Conservation (phyloP, 352 stramenopile genomes). For the Globisporangium nagaii region DNA sequence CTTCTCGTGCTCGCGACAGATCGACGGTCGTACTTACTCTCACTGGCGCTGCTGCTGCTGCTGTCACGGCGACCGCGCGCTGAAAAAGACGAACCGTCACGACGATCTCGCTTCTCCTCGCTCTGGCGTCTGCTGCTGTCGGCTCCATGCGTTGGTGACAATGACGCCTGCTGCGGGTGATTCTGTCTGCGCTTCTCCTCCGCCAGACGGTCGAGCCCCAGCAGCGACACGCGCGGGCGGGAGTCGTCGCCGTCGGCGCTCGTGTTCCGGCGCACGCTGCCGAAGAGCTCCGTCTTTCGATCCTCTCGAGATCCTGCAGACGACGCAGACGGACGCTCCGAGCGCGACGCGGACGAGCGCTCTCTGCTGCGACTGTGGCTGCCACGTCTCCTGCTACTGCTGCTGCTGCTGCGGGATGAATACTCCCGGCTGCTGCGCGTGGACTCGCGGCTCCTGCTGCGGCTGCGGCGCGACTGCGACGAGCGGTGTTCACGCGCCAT, state of each 20-base stretch:
- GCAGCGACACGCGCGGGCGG: slow-evolving; percentile 21
- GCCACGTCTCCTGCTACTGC: slow-evolving; percentile 1
- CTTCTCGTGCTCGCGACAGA: slow-evolving; percentile 15
- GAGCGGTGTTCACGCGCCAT: slow-evolving; percentile 17
- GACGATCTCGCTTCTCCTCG: background rate
- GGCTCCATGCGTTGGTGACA: background rate
- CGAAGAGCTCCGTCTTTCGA: slow-evolving; percentile 20
- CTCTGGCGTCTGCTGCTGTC: background rate
- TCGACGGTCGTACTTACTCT: background rate
- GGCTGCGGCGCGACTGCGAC: slow-evolving; percentile 9
- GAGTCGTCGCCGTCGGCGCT: background rate
- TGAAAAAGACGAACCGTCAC: background rate
- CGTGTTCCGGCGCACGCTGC: slow-evolving; percentile 8
- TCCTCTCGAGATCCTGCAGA: slow-evolving; percentile 6
- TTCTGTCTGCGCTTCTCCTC: slow-evolving; percentile 49
- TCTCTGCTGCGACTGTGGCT: slow-evolving; percentile 8
- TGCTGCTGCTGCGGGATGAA: background rate
- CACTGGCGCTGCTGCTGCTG: background rate
- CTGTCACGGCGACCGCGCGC: background rate
- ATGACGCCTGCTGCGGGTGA: background rate
- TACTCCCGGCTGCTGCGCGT: slow-evolving; percentile 10
- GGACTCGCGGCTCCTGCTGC: slow-evolving; percentile 17
- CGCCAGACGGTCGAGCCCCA: slow-evolving; percentile 63
- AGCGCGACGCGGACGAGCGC: background rate
- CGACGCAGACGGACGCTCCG: background rate